phyloP scores from a whole-genome alignment of 2,329 filamentous ascomycete genomes.

The Huntiella savannae region DNA sequence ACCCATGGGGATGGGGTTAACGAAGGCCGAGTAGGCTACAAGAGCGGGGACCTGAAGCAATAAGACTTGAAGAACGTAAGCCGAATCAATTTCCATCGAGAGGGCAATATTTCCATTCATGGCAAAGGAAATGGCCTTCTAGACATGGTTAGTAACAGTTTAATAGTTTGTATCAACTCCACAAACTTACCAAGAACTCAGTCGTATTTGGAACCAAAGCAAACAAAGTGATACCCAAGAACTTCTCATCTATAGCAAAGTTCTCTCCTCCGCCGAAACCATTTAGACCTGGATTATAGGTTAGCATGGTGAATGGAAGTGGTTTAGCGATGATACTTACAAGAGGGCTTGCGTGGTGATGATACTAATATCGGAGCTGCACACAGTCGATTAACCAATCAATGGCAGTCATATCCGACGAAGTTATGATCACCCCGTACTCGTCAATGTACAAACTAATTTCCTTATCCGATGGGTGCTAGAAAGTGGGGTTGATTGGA shows the following conservation, averaged over 20 bases:
- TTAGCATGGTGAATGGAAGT: no score
- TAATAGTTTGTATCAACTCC: no score
- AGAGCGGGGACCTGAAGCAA: constrained; percentile 84
- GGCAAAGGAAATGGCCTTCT: constrained; percentile 96
- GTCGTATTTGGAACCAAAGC: constrained; percentile 95
- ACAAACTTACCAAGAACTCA: constrained; percentile 62
- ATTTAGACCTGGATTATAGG: no score
- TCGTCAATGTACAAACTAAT: no score
- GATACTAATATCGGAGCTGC: no score
- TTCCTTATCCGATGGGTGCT: no score
- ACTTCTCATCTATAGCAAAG: constrained; percentile 88
- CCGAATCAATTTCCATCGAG: constrained; percentile 97
- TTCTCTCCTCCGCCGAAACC: constrained; percentile 27
- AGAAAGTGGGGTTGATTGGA: no score
- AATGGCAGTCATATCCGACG: no score
- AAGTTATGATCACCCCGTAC: no score
- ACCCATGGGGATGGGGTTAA: constrained; percentile 25
- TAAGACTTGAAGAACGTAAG: constrained; percentile 90
- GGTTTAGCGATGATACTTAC: no score
- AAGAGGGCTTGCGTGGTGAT: no score
- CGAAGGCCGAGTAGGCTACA: constrained; percentile 74
- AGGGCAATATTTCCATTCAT: constrained; percentile 99
- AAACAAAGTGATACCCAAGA: constrained; percentile 89
- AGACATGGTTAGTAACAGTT: constrained; percentile 10
- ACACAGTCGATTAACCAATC: no score